A percentile compares a stretch with the other conserved stretches of the same genome.
Evolutionary conservation across 495 filamentous ascomycete genomes (phyloP).

Genomic region (Penicillium bovifimosum): DNA sequence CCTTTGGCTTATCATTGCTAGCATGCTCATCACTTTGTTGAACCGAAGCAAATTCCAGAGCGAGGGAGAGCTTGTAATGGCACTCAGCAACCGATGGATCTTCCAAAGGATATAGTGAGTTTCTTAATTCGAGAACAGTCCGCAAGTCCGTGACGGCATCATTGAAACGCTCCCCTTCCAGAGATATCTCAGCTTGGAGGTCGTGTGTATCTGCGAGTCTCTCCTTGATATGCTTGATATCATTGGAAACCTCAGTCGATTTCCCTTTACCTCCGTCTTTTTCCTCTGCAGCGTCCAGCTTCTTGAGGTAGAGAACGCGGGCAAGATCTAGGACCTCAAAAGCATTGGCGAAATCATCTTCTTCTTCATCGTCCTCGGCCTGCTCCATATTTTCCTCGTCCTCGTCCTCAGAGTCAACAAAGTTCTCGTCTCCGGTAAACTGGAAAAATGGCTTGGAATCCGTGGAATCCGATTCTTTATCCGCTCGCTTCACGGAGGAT

Average conservation of each 20-base stretch:
- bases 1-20: constrained; percentile 27
- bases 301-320: constrained; percentile 67
- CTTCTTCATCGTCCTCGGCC: constrained; percentile 60
- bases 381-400: constrained; percentile 47
- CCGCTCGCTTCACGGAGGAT: constrained; percentile 33
- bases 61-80: constrained; percentile 92
- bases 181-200: constrained; percentile 84
- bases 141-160: constrained; percentile 76
- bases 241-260: constrained; percentile 43
- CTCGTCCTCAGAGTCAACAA: constrained; percentile 69
- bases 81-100: constrained; percentile 85
- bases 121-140: constrained; percentile 68
- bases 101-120: constrained; percentile 68
- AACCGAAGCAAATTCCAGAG: constrained; percentile 87
- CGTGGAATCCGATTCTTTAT: constrained; percentile 31
- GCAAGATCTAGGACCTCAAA: constrained; percentile 91
- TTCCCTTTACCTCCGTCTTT: constrained; percentile 42
- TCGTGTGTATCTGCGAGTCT: constrained; percentile 86
- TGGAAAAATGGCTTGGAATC: constrained; percentile 74
- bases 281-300: constrained; percentile 50
- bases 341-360: constrained; percentile 85
- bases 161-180: constrained; percentile 86
- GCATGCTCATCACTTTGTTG: constrained; percentile 48
- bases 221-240: constrained; percentile 64
- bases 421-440: constrained; percentile 92